Conservation (phyloP, 2,329 filamentous ascomycete species). For the Penicillium sp. region DNA sequence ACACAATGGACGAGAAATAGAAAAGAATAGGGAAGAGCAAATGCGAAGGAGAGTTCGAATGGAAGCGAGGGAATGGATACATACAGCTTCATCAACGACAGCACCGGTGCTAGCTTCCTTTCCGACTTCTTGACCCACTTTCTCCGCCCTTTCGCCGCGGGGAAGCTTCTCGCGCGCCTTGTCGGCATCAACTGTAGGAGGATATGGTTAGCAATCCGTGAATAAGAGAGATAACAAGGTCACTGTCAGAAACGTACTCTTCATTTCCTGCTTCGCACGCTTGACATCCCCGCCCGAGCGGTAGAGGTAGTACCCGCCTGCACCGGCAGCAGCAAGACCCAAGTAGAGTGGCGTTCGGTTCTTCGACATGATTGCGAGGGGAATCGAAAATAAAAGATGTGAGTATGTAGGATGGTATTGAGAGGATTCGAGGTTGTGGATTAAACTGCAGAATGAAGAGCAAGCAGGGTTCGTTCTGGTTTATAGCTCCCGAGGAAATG, state of each 20-base stretch:
- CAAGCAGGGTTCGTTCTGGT: neutral
- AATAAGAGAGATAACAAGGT: neutral
- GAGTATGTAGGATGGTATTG: conserved; percentile 1
- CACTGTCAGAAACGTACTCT: conserved; percentile 60
- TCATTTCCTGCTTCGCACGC: conserved; percentile 79
- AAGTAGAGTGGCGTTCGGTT: conserved; percentile 38
- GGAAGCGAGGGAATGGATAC: conserved; percentile 26
- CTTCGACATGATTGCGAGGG: conserved; percentile 32
- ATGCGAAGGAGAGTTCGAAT: neutral
- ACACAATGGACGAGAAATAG: neutral
- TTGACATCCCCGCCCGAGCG: conserved; percentile 76
- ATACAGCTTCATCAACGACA: conserved; percentile 68
- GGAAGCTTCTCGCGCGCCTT: conserved; percentile 67
- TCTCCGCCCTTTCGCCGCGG: conserved; percentile 61
- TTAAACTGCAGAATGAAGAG: neutral
- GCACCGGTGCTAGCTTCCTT: conserved; percentile 61
- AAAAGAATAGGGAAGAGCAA: neutral
- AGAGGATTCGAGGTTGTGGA: neutral
- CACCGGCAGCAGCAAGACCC: conserved; percentile 62
- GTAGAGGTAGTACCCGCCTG: conserved; percentile 89
- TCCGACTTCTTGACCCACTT: conserved; percentile 62
- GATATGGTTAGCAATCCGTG: neutral
- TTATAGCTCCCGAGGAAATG: conserved; percentile 1
- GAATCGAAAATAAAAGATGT: neutral
- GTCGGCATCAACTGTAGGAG: conserved; percentile 68